phyloP scores from a whole-genome alignment of 257 asterid genomes.

The Plantago elongata region DNA sequence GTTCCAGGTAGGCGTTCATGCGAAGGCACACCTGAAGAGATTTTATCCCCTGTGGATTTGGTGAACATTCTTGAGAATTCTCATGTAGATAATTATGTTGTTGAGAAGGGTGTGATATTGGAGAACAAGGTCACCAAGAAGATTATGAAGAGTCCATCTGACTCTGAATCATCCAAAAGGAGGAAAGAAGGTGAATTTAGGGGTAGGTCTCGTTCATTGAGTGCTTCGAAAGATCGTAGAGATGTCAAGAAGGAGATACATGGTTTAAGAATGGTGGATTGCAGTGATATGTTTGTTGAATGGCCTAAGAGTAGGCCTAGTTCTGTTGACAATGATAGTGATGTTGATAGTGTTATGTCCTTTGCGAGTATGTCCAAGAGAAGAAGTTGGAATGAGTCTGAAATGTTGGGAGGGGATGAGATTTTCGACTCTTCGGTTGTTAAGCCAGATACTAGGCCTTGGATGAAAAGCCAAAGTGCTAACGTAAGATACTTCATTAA shows the following conservation, averaged over 20 bases:
- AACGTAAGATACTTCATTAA: slow-evolving; percentile 32
- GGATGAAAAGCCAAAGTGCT: slow-evolving; percentile 42
- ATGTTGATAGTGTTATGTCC: slow-evolving; percentile 39
- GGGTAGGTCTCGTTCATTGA: slow-evolving; percentile 32
- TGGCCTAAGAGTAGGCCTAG: slow-evolving; percentile 20
- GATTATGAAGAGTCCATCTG: slow-evolving; percentile 27
- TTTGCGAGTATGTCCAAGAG: slow-evolving; percentile 35
- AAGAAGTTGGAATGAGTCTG: slow-evolving; percentile 71
- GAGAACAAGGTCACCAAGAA: slow-evolving; percentile 55
- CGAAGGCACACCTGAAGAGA: slow-evolving; percentile 56
- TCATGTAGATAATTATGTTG: slow-evolving; percentile 30
- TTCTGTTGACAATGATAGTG: slow-evolving; percentile 41
- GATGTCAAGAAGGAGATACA: slow-evolving; percentile 15
- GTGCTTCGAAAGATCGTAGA: slow-evolving; percentile 33
- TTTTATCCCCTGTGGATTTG: slow-evolving; percentile 28
- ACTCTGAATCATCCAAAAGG: slow-evolving; percentile 20
- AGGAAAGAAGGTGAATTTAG: slow-evolving; percentile 14
- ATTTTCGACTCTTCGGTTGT: slow-evolving; percentile 48
- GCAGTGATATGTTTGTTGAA: slow-evolving; percentile 10
- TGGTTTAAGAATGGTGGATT: slow-evolving; percentile 9
- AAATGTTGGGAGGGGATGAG: slow-evolving; percentile 42
- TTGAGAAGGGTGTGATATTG: slow-evolving; percentile 58
- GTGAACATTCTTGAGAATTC: slow-evolving; percentile 26
- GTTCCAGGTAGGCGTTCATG: slow-evolving; percentile 58
- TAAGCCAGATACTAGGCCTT: slow-evolving; percentile 36